Evolutionary conservation across 345 rosid genomes (phyloP).

Genomic region (Nasturtium officinale): DNA sequence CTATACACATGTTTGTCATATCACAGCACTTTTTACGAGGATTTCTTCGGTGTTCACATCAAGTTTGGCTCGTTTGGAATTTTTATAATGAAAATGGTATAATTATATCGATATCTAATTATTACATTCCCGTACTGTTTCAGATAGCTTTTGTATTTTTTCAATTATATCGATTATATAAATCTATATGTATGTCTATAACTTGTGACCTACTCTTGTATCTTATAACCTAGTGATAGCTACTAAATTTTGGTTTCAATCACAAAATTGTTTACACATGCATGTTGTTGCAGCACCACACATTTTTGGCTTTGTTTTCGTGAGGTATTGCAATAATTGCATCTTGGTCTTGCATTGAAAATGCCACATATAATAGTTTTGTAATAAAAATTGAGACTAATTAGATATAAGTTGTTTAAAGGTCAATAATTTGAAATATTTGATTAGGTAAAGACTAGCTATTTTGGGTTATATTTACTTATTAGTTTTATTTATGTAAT

Average conservation of each 20-base stretch:
- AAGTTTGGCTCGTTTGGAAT: conserved; percentile 23
- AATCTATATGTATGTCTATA: conserved; percentile 14
- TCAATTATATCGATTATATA: conserved; percentile 19
- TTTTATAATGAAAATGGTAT: conserved; percentile 7
- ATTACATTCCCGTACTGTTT: conserved; percentile 39
- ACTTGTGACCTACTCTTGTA: conserved; percentile 22
- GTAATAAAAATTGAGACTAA: not conserved
- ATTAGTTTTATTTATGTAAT: too few relatives aligned
- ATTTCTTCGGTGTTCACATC: conserved; percentile 32
- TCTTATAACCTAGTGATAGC: not conserved
- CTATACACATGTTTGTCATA: conserved; percentile 38
- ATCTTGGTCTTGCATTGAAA: conserved; percentile 23
- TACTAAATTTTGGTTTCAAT: conserved; percentile 7
- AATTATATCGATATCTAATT: conserved; percentile 27
- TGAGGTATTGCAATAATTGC: conserved; percentile 13
- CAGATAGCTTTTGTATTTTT: conserved; percentile 20
- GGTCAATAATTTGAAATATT: not conserved
- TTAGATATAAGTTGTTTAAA: not conserved
- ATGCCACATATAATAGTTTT: not conserved
- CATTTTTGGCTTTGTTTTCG: not conserved
- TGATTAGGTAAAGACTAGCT: not conserved
- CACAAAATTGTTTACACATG: conserved; percentile 17
- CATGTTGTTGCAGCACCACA: conserved; percentile 14
- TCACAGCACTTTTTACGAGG: conserved; percentile 43
- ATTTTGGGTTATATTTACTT: not conserved